phyloP scores from a whole-genome alignment of 805 yeast genomes.

The Barnettozyma wickerhamii region DNA sequence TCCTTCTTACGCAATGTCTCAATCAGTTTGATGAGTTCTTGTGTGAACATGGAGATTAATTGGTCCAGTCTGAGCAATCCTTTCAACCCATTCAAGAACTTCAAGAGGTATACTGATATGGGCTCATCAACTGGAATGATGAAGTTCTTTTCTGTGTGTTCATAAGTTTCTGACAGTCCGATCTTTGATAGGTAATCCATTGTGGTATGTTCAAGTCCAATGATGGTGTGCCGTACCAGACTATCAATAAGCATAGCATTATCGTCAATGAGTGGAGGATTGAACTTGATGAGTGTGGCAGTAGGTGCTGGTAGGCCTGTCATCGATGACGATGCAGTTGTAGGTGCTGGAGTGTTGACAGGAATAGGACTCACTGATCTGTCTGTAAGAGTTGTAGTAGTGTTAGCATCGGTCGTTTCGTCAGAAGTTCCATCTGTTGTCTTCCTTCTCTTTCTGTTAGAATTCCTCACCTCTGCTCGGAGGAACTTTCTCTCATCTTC shows the following conservation, averaged over 20 bases:
- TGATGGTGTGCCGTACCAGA: conserved; percentile 30
- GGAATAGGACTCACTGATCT: not conserved
- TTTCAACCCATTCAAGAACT: conserved; percentile 40
- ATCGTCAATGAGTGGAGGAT: conserved; percentile 28
- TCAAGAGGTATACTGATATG: conserved; percentile 32
- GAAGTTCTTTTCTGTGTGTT: conserved; percentile 11
- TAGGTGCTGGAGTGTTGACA: not conserved
- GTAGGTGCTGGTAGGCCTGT: no score
- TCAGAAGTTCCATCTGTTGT: conserved; percentile 1
- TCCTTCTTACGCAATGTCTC: conserved; percentile 9
- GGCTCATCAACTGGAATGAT: conserved; percentile 30
- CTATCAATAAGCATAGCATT: conserved; percentile 33
- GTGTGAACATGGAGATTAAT: conserved; percentile 40
- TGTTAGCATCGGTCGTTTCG: not conserved
- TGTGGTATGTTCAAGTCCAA: conserved; percentile 31
- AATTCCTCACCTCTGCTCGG: conserved; percentile 40
- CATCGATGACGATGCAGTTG: not conserved
- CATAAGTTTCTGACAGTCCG: conserved; percentile 9
- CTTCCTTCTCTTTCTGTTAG: conserved; percentile 18
- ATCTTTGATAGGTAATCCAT: conserved; percentile 33
- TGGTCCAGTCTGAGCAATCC: conserved; percentile 44
- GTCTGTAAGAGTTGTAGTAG: not conserved
- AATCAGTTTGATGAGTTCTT: conserved; percentile 29
- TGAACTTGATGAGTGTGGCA: conserved; percentile 7
- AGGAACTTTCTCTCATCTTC: conserved; percentile 56